Evolutionary conservation across 2,329 filamentous ascomycete species (phyloP).

Genomic region (Clathrospora elynae): DNA sequence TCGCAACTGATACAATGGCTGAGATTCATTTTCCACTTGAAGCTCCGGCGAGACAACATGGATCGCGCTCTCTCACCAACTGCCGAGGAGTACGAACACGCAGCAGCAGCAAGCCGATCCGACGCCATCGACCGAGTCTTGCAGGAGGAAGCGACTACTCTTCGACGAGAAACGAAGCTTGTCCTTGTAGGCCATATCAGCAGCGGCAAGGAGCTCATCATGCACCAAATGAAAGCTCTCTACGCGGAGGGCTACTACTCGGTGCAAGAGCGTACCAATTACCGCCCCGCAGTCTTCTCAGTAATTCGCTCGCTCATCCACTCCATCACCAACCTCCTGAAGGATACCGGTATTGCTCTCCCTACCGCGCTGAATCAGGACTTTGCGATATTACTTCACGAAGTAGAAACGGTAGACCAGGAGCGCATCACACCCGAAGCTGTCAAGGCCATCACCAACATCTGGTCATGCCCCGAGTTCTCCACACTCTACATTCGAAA

Average conservation of each 20-base stretch:
- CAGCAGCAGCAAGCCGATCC: constrained; percentile 40
- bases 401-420: constrained; percentile 39
- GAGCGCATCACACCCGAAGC: constrained; percentile 33
- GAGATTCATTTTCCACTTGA: constrained; percentile 36
- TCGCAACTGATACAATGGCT: constrained; percentile 44
- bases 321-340: constrained; percentile 44
- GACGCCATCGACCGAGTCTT: constrained; percentile 45
- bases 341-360: constrained; percentile 42
- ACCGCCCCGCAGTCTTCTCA: constrained; percentile 35
- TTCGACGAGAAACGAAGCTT: constrained; percentile 43
- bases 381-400: constrained; percentile 43
- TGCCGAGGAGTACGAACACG: constrained; percentile 40
- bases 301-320: constrained; percentile 40
- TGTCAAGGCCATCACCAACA: constrained; percentile 31
- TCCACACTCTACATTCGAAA: constrained; percentile 42
- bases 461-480: constrained; percentile 41
- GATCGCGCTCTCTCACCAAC: constrained; percentile 27
- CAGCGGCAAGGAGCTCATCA: constrained; percentile 45
- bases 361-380: constrained; percentile 31
- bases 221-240: constrained; percentile 45
- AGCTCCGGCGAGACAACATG: constrained; percentile 26
- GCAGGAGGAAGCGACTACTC: constrained; percentile 40
- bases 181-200: constrained; percentile 37
- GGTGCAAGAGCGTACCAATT: constrained; percentile 35
- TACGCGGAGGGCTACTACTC: constrained; percentile 45